Conservation (phyloP, 228 moss, liverwort and hornwort genomes). For the Sphagnum fallax region DNA sequence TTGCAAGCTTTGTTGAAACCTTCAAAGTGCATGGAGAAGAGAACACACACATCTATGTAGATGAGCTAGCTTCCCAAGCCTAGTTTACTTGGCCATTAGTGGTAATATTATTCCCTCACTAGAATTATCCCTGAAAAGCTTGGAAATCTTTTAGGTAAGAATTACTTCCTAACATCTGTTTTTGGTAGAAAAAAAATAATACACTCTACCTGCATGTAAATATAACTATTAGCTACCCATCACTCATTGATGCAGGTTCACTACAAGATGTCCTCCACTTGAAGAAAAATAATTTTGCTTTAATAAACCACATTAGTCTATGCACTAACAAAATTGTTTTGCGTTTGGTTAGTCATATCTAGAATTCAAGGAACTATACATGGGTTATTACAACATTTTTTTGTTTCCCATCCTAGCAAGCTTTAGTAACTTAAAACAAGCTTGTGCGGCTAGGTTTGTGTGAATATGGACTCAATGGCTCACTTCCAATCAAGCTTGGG, state of each 20-base stretch:
- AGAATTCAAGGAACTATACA: constrained; percentile 49
- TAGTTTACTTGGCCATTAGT: constrained; percentile 61
- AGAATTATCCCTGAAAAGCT: constrained; percentile 68
- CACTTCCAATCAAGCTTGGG: constrained; percentile 41
- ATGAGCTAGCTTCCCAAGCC: constrained; percentile 20
- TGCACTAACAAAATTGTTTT: too few relatives aligned
- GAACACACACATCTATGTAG: too few relatives aligned
- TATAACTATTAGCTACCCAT: too few relatives aligned
- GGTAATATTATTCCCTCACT: constrained; percentile 39
- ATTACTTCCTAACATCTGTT: not conserved
- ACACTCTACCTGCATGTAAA: too few relatives aligned
- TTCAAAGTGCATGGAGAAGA: too few relatives aligned
- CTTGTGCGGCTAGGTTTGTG: constrained; percentile 58
- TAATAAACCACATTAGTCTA: too few relatives aligned
- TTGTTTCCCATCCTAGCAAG: constrained; percentile 40
- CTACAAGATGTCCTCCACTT: too few relatives aligned
- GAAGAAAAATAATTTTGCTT: too few relatives aligned
- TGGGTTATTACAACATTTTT: constrained; percentile 58
- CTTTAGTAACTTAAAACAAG: constrained; percentile 57
- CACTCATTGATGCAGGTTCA: too few relatives aligned
- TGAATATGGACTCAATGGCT: constrained; percentile 41
- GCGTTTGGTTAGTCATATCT: not conserved
- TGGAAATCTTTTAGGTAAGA: constrained; percentile 35
- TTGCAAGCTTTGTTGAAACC: too few relatives aligned
- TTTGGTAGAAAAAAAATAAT: too few relatives aligned